Conservation (phyloP, 148 eudicot genomes). For the Silene uniflora region DNA sequence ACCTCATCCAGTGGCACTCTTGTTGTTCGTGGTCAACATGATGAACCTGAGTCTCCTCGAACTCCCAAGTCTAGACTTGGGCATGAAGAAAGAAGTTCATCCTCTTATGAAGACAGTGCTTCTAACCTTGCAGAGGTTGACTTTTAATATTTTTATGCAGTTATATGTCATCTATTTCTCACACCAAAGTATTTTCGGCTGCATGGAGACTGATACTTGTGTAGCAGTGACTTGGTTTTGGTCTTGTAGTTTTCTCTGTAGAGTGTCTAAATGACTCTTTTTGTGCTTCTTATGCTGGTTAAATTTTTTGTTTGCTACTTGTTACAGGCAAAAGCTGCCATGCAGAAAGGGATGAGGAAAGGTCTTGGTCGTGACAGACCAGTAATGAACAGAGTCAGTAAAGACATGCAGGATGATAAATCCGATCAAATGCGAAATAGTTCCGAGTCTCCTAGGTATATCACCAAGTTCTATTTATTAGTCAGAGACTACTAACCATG, state of each 20-base stretch:
- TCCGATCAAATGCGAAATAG: slow-evolving; percentile 43
- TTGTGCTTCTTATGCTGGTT: neutral
- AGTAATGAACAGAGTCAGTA: slow-evolving; percentile 41
- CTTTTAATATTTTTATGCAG: slow-evolving; percentile 1
- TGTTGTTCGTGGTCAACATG: slow-evolving; percentile 72
- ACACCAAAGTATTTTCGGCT: neutral
- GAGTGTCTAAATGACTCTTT: neutral
- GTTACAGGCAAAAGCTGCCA: slow-evolving; percentile 80
- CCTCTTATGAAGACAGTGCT: slow-evolving; percentile 75
- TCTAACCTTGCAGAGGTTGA: slow-evolving; percentile 78
- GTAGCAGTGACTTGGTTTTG: neutral
- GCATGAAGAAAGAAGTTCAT: slow-evolving; percentile 61
- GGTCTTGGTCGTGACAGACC: slow-evolving; percentile 63
- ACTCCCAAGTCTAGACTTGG: slow-evolving; percentile 86
- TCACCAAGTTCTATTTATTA: neutral
- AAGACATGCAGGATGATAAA: slow-evolving; percentile 46
- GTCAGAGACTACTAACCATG: neutral
- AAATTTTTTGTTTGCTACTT: slow-evolving; percentile 15
- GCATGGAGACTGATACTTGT: neutral
- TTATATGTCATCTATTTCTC: neutral
- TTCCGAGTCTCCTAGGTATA: slow-evolving; percentile 73
- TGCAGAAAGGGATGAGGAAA: slow-evolving; percentile 64
- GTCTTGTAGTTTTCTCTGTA: neutral
- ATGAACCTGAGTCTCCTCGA: slow-evolving; percentile 78
- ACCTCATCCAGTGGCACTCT: slow-evolving; percentile 80